Conservation (phyloP, 148 eudicot genomes). For the Vaccinium myrtillus region DNA sequence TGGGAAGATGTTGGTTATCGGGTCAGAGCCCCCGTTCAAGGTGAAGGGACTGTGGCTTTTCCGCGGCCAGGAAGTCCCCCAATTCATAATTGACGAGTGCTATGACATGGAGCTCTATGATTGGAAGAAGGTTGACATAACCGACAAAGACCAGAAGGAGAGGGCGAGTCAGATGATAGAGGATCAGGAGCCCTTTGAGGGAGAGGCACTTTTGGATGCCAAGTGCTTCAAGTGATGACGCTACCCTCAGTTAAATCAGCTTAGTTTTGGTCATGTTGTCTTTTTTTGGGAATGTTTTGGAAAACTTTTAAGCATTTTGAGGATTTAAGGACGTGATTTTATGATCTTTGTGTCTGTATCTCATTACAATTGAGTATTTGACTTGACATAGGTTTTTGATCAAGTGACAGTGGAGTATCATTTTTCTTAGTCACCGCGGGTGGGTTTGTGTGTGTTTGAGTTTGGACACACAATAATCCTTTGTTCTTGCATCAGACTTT, state of each 20-base stretch:
- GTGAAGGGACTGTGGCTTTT: conserved; percentile 48
- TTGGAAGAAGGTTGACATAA: conserved; percentile 42
- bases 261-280: not conserved
- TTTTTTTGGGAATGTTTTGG: not conserved
- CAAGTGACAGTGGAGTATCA: not conserved
- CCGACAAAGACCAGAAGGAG: conserved; percentile 45
- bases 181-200: conserved; percentile 45
- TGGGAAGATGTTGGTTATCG: conserved; percentile 46
- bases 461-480: no score
- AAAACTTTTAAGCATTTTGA: no score
- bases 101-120: conserved; percentile 50
- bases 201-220: conserved; percentile 38
- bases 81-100: conserved; percentile 40
- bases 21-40: conserved; percentile 39
- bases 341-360: no score
- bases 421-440: not conserved
- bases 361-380: no score
- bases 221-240: conserved; percentile 38
- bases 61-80: conserved; percentile 42
- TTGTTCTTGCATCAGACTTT: no score
- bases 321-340: no score
- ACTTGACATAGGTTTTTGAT: no score
- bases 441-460: no score
- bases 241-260: not conserved
- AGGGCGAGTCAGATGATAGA: conserved; percentile 46